Evolutionary conservation across 1,284 basidiomycete species (phyloP), one percentile per base, ranked within the genome.

Genomic region (Fomitopsis betulina): DNA sequence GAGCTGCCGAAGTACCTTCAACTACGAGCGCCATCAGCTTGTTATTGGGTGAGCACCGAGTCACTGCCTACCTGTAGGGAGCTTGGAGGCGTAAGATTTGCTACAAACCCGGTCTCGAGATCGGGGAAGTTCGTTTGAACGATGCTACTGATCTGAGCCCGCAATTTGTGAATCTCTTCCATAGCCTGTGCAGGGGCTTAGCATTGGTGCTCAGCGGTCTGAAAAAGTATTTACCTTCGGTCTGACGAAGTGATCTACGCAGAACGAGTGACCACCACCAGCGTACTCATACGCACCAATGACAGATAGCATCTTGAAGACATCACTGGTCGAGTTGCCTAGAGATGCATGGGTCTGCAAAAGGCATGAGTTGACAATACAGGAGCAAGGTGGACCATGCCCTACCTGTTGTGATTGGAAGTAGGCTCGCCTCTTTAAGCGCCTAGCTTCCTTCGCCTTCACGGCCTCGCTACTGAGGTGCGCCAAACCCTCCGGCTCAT

Each of bases 91-190:
- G 75, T 69, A 12, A 94, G 75, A 58, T 86, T 84, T 4, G 79
- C 77, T 4, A 76, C 72, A 63, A 91, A 86, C 12, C 82, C 80
- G 1, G 81, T 76, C 58, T 87, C 79, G 7, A 80, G 72, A 5
- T 79, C 81, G 0, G 87, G 80, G 65, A 91, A 92, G 67, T 88
- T 86, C 25, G 80, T 75, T 57, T 83, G 79, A 1, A 95, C 90
- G 55, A 97, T 95, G 63, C 80, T 86, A 66, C 84, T 92, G 59
- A 98, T 90, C 68, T 98, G 97, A 0, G 85, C 81, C 40, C 96
- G 86, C n/a, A 99, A 80, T 72, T 99, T 98, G 73, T 96, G 96
- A 43, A 98, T 97, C 76, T 99, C 97, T 74, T 98, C 93, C 96
- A 99, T 99, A 0, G 95, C 93, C 93, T 96, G 43, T 19, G 10